phyloP scores from a whole-genome alignment of 2,329 filamentous ascomycete species.

The Diaporthe citri region DNA sequence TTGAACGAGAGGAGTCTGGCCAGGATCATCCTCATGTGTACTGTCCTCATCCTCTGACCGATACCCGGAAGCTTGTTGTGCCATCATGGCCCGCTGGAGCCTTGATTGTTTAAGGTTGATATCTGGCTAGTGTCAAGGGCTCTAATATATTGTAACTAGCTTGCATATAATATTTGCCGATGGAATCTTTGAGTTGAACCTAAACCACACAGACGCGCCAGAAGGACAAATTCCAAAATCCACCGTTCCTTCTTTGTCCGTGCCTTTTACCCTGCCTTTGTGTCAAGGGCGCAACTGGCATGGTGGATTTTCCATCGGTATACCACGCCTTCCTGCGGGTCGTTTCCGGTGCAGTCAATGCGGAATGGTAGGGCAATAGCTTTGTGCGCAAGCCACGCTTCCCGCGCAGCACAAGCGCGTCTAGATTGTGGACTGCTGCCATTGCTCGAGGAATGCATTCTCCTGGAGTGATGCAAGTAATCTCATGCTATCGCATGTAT shows the following conservation, averaged over 20 bases:
- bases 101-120: not conserved
- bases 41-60: conserved; percentile 5
- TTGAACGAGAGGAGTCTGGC: too few species aligned
- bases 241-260: not conserved
- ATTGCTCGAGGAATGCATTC: not conserved
- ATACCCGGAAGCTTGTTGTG: not conserved
- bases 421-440: not conserved
- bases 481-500: not conserved
- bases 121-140: not conserved
- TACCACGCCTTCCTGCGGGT: too few species aligned
- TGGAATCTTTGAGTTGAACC: not conserved
- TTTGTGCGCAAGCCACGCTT: not conserved
- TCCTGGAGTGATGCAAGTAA: not conserved
- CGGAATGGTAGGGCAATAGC: not conserved
- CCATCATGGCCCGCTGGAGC: not conserved
- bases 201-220: not conserved
- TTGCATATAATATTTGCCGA: not conserved
- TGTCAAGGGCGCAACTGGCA: not conserved
- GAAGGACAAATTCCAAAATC: not conserved
- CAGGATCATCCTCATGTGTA: not conserved
- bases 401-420: not conserved
- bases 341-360: conserved; percentile 5
- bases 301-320: not conserved
- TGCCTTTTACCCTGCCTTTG: not conserved
- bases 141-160: not conserved